phyloP scores from a whole-genome alignment of 129 eudicot species.

The Centrapalus pauciflorus region DNA sequence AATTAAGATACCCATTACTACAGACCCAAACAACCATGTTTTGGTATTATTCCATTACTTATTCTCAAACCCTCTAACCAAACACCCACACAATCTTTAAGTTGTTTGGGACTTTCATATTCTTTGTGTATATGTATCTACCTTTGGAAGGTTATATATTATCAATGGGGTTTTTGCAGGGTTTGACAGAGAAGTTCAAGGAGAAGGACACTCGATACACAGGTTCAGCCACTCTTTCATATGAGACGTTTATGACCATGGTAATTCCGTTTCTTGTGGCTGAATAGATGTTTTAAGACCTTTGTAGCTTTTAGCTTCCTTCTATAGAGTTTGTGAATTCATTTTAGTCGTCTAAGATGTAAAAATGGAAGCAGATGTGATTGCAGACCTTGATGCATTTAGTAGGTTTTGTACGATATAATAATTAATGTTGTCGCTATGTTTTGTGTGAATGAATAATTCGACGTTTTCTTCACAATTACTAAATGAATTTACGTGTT shows the following conservation, averaged over 20 bases:
- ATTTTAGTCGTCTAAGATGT: background rate
- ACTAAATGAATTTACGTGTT: no score
- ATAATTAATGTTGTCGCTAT: no score
- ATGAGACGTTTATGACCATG: constrained; percentile 82
- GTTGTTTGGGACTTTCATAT: no score
- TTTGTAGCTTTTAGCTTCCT: background rate
- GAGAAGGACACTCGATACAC: constrained; percentile 75
- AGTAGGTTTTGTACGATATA: no score
- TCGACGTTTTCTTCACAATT: no score
- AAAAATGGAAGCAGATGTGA: background rate
- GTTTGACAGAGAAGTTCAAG: constrained; percentile 88
- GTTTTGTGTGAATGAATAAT: no score
- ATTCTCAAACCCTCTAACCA: no score
- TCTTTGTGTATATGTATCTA: no score
- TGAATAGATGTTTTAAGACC: constrained; percentile 17
- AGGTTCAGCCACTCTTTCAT: constrained; percentile 69
- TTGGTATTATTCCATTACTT: no score
- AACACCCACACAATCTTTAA: no score
- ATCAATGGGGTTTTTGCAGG: constrained; percentile 33
- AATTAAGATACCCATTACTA: no score
- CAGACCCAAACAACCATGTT: no score
- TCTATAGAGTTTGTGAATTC: background rate
- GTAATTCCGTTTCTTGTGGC: constrained; percentile 70
- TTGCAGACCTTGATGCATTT: background rate
- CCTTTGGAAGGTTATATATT: background rate